These are phyloP conservation scores for Beverwykella pulmonaria DNA, from an alignment of 495 filamentous ascomycete species.

Conservation along the genomic window DNA sequence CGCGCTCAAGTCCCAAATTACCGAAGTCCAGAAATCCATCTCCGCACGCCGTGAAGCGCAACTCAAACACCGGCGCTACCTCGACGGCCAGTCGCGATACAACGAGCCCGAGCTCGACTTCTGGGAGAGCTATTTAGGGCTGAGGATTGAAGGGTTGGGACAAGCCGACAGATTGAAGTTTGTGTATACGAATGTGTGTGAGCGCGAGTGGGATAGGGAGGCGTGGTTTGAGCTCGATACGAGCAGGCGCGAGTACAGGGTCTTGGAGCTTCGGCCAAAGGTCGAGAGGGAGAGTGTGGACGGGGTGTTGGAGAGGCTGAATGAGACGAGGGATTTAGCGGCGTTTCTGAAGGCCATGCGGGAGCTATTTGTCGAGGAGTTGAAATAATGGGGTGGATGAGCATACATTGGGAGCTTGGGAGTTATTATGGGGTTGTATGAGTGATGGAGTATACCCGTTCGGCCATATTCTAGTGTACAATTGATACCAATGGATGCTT, in stretches of 20 bases:
- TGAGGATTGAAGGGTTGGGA: conserved; percentile 89
- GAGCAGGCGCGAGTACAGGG: conserved; percentile 77
- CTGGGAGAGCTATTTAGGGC: conserved; percentile 87
- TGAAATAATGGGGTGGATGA: conserved; percentile 54
- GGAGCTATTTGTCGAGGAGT: conserved; percentile 69
- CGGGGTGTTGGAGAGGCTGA: conserved; percentile 70
- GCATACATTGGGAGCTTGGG: background rate
- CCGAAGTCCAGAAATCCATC: conserved; percentile 70
- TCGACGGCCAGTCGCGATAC: conserved; percentile 77
- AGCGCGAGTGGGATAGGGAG: conserved; percentile 86
- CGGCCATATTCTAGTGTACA: background rate
- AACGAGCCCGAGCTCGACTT: conserved; percentile 93
- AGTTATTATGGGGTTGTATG: background rate
- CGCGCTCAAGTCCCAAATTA: conserved; percentile 74
- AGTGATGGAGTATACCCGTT: background rate
- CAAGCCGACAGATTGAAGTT: conserved; percentile 85
- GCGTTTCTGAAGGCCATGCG: conserved; percentile 89
- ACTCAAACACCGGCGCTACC: conserved; percentile 62
- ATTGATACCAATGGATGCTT: too few species aligned
- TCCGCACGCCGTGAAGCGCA: conserved; percentile 63
- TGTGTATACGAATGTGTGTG: conserved; percentile 83
- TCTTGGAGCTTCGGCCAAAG: conserved; percentile 77
- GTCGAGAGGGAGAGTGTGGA: conserved; percentile 70
- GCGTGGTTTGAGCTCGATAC: conserved; percentile 91
- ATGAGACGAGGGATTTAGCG: conserved; percentile 81